Base-by-base conservation (phyloP, 2,329 filamentous ascomycete species). In the Westerdykella ornata region DNA sequence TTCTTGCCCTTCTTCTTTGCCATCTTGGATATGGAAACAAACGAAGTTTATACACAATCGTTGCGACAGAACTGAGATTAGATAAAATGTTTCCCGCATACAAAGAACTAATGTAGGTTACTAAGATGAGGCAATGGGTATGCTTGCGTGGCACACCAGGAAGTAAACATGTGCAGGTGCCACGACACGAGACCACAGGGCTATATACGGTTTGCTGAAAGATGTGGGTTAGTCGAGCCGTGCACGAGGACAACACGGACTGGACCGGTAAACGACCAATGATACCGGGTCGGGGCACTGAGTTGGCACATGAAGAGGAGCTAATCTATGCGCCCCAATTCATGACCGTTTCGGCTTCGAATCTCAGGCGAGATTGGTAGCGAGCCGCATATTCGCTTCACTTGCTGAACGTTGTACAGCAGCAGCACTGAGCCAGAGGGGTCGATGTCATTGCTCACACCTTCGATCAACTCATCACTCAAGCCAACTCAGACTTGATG, bases 91-190 rank as follows among this genome's bases (percentile, higher is more conserved):
- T 49, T 61, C 52, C 52, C 43, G 52, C 46, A 49, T 52, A 57
- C 49, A 44, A 48, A 37, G 37, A 37, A 44, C 37, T 49, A 42
- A 42, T 42, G 39, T 42, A 32, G 45, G 38, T 46, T 37, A 51
- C 49, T 43, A 51, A 50, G 43, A 50, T 53, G 46, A 52, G 49
- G 57, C 54, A 54, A 51, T 41, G 43, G 41, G 51, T 53, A 45
- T 62, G 61, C 57, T 61, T 60, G 60, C 62, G 63, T 65, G 59
- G 64, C 61, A 63, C 59, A 53, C 49, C 46, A 52, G 56, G 48
- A 47, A 47, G 52, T 46, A 53, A 62, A 54, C 52, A 53, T 55
- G 50, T 52, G 53, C 42, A 56, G 46, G 45, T 38, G 50, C 46
- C 51, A 50, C 49, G 50, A 54, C 56, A 62, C 53, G 60, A 59